A percentile compares a stretch with the other conserved stretches of the same genome.
These are phyloP conservation scores for Reutealis trisperma DNA, from an alignment of 345 rosid genomes.

Conservation along the genomic window DNA sequence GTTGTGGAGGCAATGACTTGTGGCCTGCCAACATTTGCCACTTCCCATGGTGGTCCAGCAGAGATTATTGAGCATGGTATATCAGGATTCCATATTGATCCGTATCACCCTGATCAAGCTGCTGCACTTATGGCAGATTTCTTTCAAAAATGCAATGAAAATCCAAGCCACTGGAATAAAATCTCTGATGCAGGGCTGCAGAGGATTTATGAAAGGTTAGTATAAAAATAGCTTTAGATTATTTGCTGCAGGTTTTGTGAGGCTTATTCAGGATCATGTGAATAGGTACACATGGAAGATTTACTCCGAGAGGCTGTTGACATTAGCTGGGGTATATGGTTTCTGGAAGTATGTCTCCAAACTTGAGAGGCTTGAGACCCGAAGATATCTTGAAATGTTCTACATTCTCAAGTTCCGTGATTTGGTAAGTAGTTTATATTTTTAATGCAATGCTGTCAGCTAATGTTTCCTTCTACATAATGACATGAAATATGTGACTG, in stretches of 20 bases:
- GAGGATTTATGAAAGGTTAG: constrained; percentile 81
- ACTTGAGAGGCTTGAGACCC: constrained; percentile 86
- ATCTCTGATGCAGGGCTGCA: constrained; percentile 75
- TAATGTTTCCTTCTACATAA: background rate
- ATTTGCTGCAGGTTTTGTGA: background rate
- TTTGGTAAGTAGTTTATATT: constrained; percentile 51
- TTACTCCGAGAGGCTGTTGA: constrained; percentile 88
- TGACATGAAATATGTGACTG: background rate
- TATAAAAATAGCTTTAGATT: background rate
- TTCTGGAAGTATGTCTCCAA: constrained; percentile 94
- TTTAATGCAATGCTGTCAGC: background rate
- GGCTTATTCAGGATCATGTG: constrained; percentile 22
- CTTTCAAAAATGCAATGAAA: constrained; percentile 71
- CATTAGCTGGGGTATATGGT: constrained; percentile 94
- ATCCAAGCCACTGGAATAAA: constrained; percentile 74
- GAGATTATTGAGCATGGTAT: constrained; percentile 82
- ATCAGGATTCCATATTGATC: constrained; percentile 96
- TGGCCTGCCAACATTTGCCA: constrained; percentile 95
- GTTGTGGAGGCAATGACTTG: constrained; percentile 99
- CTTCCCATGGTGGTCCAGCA: constrained; percentile 95
- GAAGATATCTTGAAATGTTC: constrained; percentile 98
- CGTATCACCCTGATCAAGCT: constrained; percentile 86
- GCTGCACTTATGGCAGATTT: constrained; percentile 59
- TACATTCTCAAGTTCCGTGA: constrained; percentile 91
- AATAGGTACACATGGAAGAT: constrained; percentile 94